These are phyloP conservation scores for Boletus sensibilis DNA, from an alignment of 768 basidiomycete genomes.

Conservation along the genomic window DNA sequence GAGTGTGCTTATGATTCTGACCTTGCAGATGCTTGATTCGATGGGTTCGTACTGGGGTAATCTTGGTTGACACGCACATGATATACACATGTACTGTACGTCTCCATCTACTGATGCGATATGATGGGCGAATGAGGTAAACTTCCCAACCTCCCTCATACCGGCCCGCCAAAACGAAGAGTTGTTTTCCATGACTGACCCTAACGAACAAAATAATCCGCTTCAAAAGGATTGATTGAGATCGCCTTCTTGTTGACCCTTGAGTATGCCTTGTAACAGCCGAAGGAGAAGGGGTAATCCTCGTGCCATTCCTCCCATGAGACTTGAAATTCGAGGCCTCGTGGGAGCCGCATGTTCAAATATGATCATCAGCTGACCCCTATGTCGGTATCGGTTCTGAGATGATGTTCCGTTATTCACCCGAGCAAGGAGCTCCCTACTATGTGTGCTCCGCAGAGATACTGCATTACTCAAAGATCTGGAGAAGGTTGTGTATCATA, in stretches of 20 bases:
- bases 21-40: constrained; percentile 27
- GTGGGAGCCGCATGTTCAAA: constrained; percentile 25
- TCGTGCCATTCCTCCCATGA: constrained; percentile 12
- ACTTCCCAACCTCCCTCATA: neutral
- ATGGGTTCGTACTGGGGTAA: constrained; percentile 2
- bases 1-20: constrained; percentile 14
- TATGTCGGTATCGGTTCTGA: constrained; percentile 10
- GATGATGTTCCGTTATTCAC: neutral
- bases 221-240: constrained; percentile 19
- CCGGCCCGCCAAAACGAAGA: neutral
- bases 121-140: neutral
- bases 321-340: constrained; percentile 22
- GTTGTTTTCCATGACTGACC: neutral
- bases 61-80: neutral
- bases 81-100: constrained; percentile 1
- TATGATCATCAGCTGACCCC: constrained; percentile 21
- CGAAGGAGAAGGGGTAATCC: constrained; percentile 3
- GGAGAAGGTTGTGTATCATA: neutral
- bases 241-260: neutral
- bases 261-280: constrained; percentile 1
- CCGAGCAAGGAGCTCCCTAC: constrained; percentile 6
- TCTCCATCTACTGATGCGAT: neutral
- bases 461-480: neutral
- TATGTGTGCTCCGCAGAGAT: neutral
- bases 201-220: neutral